phyloP scores from a whole-genome alignment of 768 basidiomycete genomes.

The Phylloporus rhodoxanthus region DNA sequence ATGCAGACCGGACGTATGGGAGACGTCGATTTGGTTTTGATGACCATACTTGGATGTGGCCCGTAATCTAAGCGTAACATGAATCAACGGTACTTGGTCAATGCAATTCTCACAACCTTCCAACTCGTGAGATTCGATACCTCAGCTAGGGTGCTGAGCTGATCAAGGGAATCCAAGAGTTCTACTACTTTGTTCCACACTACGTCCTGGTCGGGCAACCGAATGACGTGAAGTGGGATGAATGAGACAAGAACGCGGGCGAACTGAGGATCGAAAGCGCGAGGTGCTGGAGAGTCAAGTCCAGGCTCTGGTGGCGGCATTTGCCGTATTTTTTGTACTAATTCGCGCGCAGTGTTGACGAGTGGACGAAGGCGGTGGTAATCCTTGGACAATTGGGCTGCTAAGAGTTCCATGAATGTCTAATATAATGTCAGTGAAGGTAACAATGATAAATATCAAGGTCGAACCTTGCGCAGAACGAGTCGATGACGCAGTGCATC shows the following conservation, averaged over 20 bases:
- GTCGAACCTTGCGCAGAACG: conserved; percentile 49
- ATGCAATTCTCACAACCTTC: conserved; percentile 42
- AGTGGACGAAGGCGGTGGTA: conserved; percentile 18
- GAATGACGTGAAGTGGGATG: conserved; percentile 61
- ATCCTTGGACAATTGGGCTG: conserved; percentile 24
- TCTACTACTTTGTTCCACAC: conserved; percentile 48
- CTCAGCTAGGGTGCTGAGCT: conserved; percentile 42
- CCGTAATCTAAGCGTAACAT: conserved; percentile 37
- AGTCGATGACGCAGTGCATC: conserved; percentile 49
- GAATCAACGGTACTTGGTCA: neutral
- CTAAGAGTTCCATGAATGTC: conserved; percentile 24
- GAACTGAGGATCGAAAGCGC: conserved; percentile 62
- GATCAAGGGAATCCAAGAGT: conserved; percentile 53
- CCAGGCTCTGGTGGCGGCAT: conserved; percentile 34
- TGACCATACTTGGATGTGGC: conserved; percentile 46
- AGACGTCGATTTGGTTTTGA: conserved; percentile 35
- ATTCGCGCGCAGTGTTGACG: conserved; percentile 15
- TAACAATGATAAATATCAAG: neutral
- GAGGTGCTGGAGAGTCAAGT: conserved; percentile 42
- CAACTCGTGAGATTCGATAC: conserved; percentile 48
- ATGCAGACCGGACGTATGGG: conserved; percentile 59
- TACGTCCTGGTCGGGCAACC: conserved; percentile 41
- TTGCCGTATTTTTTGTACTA: conserved; percentile 11
- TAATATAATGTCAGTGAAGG: conserved; percentile 10
- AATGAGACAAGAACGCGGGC: conserved; percentile 61